Evolutionary conservation across 352 stramenopile species (phyloP), one percentile per base, ranked within the genome.

Genomic region (Pythium plurisporium): DNA sequence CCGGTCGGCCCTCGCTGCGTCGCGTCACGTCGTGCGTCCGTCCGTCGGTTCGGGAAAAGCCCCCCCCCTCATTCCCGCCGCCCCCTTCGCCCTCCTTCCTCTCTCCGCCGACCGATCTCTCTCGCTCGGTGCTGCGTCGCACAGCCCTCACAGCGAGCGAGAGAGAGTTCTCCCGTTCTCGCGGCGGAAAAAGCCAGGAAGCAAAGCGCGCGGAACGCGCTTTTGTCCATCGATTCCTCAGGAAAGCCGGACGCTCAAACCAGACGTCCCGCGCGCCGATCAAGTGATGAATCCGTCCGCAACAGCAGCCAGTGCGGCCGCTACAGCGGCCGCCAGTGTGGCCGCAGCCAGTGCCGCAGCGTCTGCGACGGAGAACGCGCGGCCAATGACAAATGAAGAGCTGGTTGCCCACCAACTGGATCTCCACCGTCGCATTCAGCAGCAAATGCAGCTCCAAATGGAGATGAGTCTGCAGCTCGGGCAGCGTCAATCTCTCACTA

Each of bases 361-460:
- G 8, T 38, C 65, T 17, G 56, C 58, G 64, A 46, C 48, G 41
- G 65, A 62, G 40, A 49, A 58, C n/a, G 36, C 69, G 11, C 44
- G 54, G 20, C 40, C 72, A 55, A 88, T 92, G 79, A 90, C 69
- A 40, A 78, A 88, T 58, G 79, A 89, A 64, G 79, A 93, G 71
- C 55, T 91, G 38, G 69, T 93, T 11, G 77, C 80, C 59, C 82
- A 89, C 51, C 82, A 93, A 67, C 69, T 93, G 54, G 70, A 89
- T 47, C 48, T 93, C 65, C 82, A 93, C 72, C 81, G 86, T 59
- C 82, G 86, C 55, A 93, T 93, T 42, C 82, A 93, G 71, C 75
- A 91, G 58, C 82, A 93, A 60, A 93, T 93, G 80, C 78, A 91
- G 65, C 57, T 91, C 29, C 82, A 93, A 58, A 88, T 88, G 73